Evolutionary conservation across 192 early-diverging fungal genomes (phyloP).

Genomic region (Coemansia sp.): DNA sequence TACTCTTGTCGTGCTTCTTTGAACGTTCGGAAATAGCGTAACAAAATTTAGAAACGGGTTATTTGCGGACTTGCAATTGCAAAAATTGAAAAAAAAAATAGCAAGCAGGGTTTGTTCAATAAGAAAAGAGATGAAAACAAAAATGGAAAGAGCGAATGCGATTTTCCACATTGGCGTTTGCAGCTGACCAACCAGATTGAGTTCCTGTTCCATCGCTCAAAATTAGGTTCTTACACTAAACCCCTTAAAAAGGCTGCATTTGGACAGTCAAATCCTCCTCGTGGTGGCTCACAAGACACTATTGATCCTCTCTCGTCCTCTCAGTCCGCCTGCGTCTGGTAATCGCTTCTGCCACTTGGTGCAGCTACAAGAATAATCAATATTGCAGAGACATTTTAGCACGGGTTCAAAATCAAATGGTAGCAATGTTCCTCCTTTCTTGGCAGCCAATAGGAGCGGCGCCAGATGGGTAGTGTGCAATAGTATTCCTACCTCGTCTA

Average conservation of each 20-base stretch:
- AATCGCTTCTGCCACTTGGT: not conserved
- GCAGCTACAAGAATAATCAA: not conserved
- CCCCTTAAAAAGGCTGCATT: no score
- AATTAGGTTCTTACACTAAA: not conserved
- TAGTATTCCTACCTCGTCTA: conserved; percentile 9
- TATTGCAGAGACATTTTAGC: not conserved
- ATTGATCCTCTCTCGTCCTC: not conserved
- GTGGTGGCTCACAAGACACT: not conserved
- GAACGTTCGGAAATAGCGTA: no score
- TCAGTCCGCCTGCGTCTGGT: not conserved
- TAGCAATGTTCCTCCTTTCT: not conserved
- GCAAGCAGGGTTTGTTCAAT: no score
- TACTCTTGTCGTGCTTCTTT: no score
- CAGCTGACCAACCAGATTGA: no score
- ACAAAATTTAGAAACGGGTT: no score
- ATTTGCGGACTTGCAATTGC: no score
- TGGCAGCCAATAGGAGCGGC: not conserved
- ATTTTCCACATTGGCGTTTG: no score
- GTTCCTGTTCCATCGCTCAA: not conserved
- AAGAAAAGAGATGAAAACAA: no score
- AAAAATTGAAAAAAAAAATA: no score
- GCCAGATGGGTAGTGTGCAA: not conserved
- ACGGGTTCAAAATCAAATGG: not conserved
- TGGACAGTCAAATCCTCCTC: no score
- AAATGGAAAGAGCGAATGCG: no score